Evolutionary conservation across 257 asterid genomes (phyloP), one percentile per base, ranked within the genome.

Genomic region (Nicotiana knightiana): DNA sequence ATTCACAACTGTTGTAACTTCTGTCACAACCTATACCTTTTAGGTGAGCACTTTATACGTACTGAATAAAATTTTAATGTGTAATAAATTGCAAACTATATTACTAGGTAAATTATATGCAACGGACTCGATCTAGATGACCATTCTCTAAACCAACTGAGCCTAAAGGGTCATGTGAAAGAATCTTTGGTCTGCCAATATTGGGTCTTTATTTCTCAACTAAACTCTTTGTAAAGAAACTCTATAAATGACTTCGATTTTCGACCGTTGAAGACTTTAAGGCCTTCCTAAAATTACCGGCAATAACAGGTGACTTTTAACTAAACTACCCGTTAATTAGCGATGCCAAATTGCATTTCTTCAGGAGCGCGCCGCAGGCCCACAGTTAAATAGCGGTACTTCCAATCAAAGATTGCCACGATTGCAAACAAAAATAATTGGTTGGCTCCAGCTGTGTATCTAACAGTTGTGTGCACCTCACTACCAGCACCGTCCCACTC

Each of bases 391-490:
- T 73, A 15, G n/a, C 9, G 6, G 4, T 1, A 15, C 4, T 8
- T 13, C 79, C 63, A 75, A 75, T 51, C 3, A 51, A 28, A 26
- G 0, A 1, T 21, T 3, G 46, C 65, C 63, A 68, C 57, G 84
- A 1, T 1, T 51, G 26, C 4, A 71, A 39, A 11, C 35, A 12
- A 21, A 43, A 8, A 3, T 10, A 15, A 26, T 24, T 71, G 37
- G 79, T 75, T 75, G 79, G 79, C 79, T 51, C 79, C 79, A 75
- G 79, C 79, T 75, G 79, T 51, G 63, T 51, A 26, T 16, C 24
- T 75, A 4, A 51, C 63, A 75, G 79, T 26, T 75, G 79, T 75
- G 46, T 35, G 76, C 30, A 37, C 71, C 59, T 13, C 59, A 54
- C 59, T 5, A 16, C 24, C 9, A n/a, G 26, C 24, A 4, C 8